Base-by-base conservation (phyloP, 1,284 basidiomycete species). In the Porphyrellus sp. region DNA sequence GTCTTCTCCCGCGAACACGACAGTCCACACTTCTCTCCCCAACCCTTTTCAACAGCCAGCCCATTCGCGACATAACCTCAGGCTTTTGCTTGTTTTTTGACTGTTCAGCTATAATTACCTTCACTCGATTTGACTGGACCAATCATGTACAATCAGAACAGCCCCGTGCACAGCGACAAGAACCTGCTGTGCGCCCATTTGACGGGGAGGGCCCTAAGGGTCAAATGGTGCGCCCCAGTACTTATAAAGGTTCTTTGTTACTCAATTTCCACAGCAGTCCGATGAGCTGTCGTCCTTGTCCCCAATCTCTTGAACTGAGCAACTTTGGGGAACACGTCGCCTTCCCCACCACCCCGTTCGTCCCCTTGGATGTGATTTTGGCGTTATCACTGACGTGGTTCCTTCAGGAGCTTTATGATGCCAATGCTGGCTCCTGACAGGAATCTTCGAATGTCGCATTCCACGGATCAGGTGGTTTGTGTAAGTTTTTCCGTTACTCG, bases 151-250 rank as follows among this genome's bases (percentile, higher is more conserved):
- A 28, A 1, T 8, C 21, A 21, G 59, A 46, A 66, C 51, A 63
- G 53, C 63, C 48, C 31, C 15, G 6, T 12, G 4, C 51, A 63
- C 59, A 65, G 65, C 35, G 68, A 16, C 23, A 28, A 13, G 23
- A 35, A 39, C 16, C 3, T 67, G 63, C 61, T 68, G 63, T 62
- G 54, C n/a, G 12, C 2, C 34, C 25, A 51, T 47, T 34, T 49
- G 35, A 52, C 43, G 31, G 30, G 39, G 41, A 37, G 21, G 8
- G 5, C 37, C 35, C 49, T 43, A 51, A 31, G 30, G 27, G 30
- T 53, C 35, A 41, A 54, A 41, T 2, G 45, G 62, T 63, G 31
- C 30, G 65, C 16, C 40, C 16, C 16, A 44, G 27, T 43, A 2
- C 8, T 13, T 55, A 64, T 64, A 65, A 64, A 53, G 44, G 44